Conservation (phyloP, 176 grass and related monocot genomes). For the Leersia perrieri region DNA sequence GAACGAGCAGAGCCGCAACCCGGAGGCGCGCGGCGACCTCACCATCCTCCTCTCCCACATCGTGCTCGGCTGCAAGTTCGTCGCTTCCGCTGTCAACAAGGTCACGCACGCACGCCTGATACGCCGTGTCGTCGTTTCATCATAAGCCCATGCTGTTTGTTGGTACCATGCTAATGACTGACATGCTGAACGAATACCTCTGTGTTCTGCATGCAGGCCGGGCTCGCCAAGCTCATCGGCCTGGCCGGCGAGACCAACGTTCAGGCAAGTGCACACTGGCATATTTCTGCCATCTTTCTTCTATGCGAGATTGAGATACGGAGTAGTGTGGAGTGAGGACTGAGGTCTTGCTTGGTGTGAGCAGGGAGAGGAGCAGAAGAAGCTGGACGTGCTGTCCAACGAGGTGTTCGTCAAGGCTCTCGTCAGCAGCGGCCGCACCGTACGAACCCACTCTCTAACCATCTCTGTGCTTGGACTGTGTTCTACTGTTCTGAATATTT, state of each 20-base stretch:
- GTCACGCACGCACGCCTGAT: not conserved
- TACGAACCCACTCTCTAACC: slow-evolving; percentile 14
- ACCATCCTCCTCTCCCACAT: slow-evolving; percentile 97
- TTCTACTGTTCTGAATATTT: not conserved
- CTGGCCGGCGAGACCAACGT: slow-evolving; percentile 90
- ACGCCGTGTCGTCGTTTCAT: not conserved
- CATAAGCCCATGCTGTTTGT: not conserved
- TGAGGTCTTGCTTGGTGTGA: not conserved
- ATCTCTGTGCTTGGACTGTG: not conserved
- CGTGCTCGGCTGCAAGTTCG: slow-evolving; percentile 99
- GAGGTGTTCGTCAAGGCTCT: slow-evolving; percentile 97
- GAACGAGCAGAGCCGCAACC: slow-evolving; percentile 83
- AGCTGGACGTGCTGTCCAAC: slow-evolving; percentile 96
- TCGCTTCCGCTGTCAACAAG: slow-evolving; percentile 93
- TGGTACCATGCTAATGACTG: too few relatives aligned
- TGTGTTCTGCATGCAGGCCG: slow-evolving; percentile 63
- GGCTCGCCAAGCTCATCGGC: slow-evolving; percentile 81
- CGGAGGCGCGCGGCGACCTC: slow-evolving; percentile 87
- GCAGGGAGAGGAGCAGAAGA: slow-evolving; percentile 99
- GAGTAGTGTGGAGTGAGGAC: too few relatives aligned
- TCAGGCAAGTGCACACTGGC: slow-evolving; percentile 47
- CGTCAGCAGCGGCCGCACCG: slow-evolving; percentile 89
- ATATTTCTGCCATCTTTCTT: not conserved
- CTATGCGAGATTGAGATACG: not conserved
- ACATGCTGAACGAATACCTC: not conserved